Conservation (phyloP, 108 stramenopile genomes). For the Epithemia pelagica region DNA sequence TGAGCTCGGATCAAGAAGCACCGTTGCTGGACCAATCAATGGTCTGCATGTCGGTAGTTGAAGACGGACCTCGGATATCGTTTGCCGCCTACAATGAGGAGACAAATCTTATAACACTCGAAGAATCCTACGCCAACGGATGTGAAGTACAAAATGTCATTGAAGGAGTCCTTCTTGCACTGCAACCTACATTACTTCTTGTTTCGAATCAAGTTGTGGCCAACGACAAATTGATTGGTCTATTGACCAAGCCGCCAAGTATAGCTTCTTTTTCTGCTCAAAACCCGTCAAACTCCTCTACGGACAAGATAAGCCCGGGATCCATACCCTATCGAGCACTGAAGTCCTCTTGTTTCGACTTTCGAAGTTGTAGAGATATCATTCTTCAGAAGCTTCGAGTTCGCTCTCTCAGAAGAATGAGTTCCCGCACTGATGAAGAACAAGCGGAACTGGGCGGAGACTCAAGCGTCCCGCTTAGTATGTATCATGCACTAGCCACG, state of each 20-base stretch:
- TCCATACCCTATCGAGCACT: constrained; percentile 71
- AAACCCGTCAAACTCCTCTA: not conserved
- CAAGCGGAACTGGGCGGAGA: constrained; percentile 2
- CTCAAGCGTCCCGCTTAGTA: constrained; percentile 8
- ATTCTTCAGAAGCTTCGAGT: constrained; percentile 77
- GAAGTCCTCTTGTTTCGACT: constrained; percentile 64
- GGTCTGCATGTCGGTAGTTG: constrained; percentile 51
- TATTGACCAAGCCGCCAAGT: constrained; percentile 19
- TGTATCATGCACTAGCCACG: constrained; percentile 66
- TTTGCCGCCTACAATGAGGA: constrained; percentile 78
- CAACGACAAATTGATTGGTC: constrained; percentile 26
- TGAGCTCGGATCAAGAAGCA: constrained; percentile 1
- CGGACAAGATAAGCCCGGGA: not conserved
- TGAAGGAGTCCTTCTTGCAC: constrained; percentile 37
- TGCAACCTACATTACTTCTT: constrained; percentile 60
- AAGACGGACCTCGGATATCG: constrained; percentile 52
- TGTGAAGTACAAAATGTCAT: constrained; percentile 46
- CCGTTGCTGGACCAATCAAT: constrained; percentile 8
- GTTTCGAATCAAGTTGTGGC: constrained; percentile 35
- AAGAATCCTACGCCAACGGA: constrained; percentile 36
- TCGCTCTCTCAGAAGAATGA: constrained; percentile 31
- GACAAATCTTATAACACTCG: constrained; percentile 60
- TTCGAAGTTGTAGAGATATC: constrained; percentile 44
- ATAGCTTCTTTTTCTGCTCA: constrained; percentile 4
- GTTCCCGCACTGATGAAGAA: not conserved